Evolutionary conservation across 768 basidiomycete species (phyloP).

Genomic region (Chalciporus chontae): DNA sequence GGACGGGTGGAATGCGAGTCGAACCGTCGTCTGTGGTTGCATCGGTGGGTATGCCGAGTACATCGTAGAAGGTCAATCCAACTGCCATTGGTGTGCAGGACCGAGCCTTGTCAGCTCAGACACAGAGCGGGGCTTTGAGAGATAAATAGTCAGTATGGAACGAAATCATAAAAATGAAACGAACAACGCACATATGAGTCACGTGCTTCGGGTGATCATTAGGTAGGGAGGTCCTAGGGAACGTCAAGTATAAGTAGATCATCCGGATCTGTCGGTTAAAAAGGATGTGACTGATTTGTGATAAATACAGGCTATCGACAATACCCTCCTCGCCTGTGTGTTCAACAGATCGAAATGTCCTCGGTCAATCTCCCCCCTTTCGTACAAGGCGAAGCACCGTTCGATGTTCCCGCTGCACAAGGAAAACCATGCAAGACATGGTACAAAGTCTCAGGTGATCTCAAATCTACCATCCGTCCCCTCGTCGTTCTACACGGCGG

Average conservation of each 20-base stretch:
- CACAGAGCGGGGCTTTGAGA: neutral
- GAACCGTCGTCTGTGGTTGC: slow-evolving; percentile 52
- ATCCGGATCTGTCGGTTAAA: no score
- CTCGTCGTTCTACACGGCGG: slow-evolving; percentile 54
- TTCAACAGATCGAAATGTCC: slow-evolving; percentile 18
- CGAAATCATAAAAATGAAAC: neutral
- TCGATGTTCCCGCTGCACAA: slow-evolving; percentile 22
- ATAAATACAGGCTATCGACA: no score
- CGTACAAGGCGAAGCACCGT: slow-evolving; percentile 29
- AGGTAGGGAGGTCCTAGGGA: no score
- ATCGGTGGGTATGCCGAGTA: slow-evolving; percentile 42
- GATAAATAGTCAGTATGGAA: neutral
- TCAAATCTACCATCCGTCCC: slow-evolving; percentile 35
- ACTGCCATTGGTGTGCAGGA: slow-evolving; percentile 23
- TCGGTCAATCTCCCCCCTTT: slow-evolving; percentile 26
- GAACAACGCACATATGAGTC: neutral
- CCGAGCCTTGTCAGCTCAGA: neutral
- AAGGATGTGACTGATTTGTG: no score
- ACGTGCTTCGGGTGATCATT: no score
- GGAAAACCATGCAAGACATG: slow-evolving; percentile 42
- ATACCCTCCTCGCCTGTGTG: neutral
- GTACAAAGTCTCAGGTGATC: slow-evolving; percentile 49
- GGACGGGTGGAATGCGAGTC: slow-evolving; percentile 13
- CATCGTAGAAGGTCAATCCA: slow-evolving; percentile 37
- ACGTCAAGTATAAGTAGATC: no score